These are phyloP conservation scores for Austropuccinia psidii DNA, from an alignment of 1,284 basidiomycete species.

Conservation along the genomic window DNA sequence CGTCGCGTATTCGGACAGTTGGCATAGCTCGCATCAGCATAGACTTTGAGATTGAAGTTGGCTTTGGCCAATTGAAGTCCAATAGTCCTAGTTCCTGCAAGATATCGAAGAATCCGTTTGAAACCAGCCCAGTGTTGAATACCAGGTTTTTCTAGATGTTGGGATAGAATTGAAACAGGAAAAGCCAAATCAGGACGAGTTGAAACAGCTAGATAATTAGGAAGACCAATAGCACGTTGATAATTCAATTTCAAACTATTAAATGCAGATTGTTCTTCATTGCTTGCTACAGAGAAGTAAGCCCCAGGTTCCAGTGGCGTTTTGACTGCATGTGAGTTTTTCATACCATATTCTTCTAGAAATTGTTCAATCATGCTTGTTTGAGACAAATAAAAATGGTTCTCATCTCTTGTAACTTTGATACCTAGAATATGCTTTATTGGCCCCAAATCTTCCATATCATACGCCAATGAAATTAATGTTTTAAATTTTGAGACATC, in stretches of 20 bases:
- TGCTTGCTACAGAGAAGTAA: not conserved
- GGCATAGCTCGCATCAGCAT: constrained; percentile 39
- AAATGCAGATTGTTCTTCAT: not conserved
- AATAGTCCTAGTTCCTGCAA: not conserved
- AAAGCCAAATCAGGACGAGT: not conserved
- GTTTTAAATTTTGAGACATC: not conserved
- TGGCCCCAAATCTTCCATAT: not conserved
- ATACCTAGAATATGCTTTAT: not conserved
- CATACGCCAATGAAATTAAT: not conserved
- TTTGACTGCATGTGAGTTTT: not conserved
- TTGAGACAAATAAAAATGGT: not conserved
- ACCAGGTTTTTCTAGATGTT: not conserved
- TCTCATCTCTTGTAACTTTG: not conserved
- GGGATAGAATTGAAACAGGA: not conserved
- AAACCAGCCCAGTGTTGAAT: not conserved
- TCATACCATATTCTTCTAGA: not conserved
- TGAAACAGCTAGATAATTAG: not conserved
- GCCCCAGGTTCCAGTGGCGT: not conserved
- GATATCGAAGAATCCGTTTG: not conserved
- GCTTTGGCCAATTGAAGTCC: too few relatives aligned
- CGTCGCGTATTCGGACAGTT: not conserved
- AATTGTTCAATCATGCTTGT: not conserved
- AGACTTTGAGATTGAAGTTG: too few relatives aligned
- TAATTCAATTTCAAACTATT: too few relatives aligned
- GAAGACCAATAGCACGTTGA: too few relatives aligned